phyloP scores from a whole-genome alignment of 192 early-diverging fungal species.

The Linderina pennispora region DNA sequence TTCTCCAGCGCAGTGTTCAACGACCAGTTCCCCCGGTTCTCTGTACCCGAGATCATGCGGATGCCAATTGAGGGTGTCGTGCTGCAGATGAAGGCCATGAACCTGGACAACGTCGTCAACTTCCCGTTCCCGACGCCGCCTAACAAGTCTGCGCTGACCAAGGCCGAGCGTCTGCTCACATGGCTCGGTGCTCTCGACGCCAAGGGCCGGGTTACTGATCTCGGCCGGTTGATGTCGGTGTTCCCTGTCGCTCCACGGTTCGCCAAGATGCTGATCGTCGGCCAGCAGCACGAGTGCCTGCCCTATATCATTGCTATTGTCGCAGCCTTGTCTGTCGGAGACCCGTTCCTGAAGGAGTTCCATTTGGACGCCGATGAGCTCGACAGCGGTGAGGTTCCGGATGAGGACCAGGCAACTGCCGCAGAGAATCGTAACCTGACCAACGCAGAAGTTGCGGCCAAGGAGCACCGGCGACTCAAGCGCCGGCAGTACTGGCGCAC shows the following conservation, averaged over 20 bases:
- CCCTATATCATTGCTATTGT: slow-evolving; percentile 89
- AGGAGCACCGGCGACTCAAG: slow-evolving; percentile 49
- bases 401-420: too few species aligned
- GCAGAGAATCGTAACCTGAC: slow-evolving; percentile 53
- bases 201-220: slow-evolving; percentile 66
- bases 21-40: slow-evolving; percentile 80
- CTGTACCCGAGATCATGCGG: slow-evolving; percentile 84
- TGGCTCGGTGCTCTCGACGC: slow-evolving; percentile 69
- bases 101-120: slow-evolving; percentile 87
- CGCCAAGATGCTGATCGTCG: slow-evolving; percentile 72
- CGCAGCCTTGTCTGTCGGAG: slow-evolving; percentile 86
- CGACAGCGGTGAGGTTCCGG: too few species aligned
- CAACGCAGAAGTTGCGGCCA: slow-evolving; percentile 55
- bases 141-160: slow-evolving; percentile 56
- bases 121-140: slow-evolving; percentile 99
- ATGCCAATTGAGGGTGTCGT: slow-evolving; percentile 97
- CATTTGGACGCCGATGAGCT: slow-evolving; percentile 53
- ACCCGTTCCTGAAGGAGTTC: slow-evolving; percentile 81
- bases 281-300: slow-evolving; percentile 78
- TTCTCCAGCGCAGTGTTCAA: slow-evolving; percentile 92
- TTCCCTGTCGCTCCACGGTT: slow-evolving; percentile 92
- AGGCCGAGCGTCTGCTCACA: slow-evolving; percentile 75
- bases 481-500: slow-evolving; percentile 68
- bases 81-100: slow-evolving; percentile 97
- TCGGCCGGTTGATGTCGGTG: slow-evolving; percentile 82